Evolutionary conservation across 257 asterid genomes (phyloP).

Genomic region (Euphrasia confusa): DNA sequence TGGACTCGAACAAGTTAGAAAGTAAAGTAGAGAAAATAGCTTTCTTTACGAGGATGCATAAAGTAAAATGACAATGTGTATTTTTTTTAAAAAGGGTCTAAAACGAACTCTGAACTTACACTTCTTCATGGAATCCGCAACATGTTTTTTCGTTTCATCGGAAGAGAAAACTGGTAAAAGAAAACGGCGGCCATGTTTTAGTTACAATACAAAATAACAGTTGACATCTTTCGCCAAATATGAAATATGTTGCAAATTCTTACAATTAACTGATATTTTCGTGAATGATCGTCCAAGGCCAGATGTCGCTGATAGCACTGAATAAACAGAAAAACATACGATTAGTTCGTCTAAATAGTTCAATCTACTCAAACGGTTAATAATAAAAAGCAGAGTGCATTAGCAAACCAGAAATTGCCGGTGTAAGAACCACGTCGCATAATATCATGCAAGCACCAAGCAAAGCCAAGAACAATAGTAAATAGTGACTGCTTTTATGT

Average conservation of each 20-base stretch:
- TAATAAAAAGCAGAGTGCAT: constrained; percentile 8
- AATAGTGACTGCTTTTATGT: constrained; percentile 63
- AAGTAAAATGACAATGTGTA: not conserved
- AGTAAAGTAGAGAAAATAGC: constrained; percentile 2
- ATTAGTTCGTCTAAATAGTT: not conserved
- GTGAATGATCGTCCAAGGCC: constrained; percentile 69
- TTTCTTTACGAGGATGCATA: not conserved
- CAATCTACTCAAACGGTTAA: not conserved
- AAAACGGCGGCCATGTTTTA: constrained; percentile 19
- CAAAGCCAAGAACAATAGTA: constrained; percentile 68
- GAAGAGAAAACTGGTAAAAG: constrained; percentile 51
- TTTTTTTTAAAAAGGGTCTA: too few species aligned
- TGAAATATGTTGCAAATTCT: constrained; percentile 26
- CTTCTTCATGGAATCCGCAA: constrained; percentile 42
- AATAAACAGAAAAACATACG: constrained; percentile 17
- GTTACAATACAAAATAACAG: constrained; percentile 5
- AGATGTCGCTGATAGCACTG: constrained; percentile 81
- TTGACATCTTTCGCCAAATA: not conserved
- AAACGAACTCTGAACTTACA: constrained; percentile 38
- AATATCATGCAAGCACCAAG: constrained; percentile 91
- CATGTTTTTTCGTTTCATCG: constrained; percentile 39
- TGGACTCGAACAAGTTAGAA: constrained; percentile 25
- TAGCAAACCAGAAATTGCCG: constrained; percentile 81
- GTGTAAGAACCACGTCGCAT: constrained; percentile 82
- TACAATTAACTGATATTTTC: constrained; percentile 56